phyloP scores from a whole-genome alignment of 768 basidiomycete genomes.

The Leucogyrophana mollusca region DNA sequence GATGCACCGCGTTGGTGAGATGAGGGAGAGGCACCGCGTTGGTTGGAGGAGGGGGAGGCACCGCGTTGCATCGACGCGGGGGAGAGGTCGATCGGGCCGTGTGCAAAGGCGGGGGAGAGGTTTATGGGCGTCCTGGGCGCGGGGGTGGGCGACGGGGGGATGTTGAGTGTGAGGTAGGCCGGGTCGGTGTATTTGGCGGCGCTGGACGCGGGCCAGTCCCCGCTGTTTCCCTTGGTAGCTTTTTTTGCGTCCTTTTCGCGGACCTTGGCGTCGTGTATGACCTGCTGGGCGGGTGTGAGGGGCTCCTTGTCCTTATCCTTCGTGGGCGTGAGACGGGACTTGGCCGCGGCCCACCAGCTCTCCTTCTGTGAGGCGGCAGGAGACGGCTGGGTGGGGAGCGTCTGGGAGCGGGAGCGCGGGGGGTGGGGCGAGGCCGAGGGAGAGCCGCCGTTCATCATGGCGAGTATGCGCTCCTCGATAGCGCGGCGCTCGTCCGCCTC shows the following conservation, averaged over 20 bases:
- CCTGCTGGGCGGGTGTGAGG: conserved; percentile 87
- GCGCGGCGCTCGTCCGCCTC: conserved; percentile 69
- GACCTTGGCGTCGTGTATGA: conserved; percentile 76
- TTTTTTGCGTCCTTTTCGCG: conserved; percentile 36
- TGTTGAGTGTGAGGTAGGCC: conserved; percentile 53
- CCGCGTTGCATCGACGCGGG: conserved; percentile 61
- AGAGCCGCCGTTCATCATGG: conserved; percentile 63
- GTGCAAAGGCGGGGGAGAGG: conserved; percentile 41
- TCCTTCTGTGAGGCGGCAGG: conserved; percentile 68
- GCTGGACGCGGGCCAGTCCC: conserved; percentile 56
- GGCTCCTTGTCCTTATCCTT: conserved; percentile 57
- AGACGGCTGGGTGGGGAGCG: conserved; percentile 61
- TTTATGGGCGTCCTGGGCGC: conserved; percentile 30
- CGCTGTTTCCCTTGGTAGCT: conserved; percentile 62
- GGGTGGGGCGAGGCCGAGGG: conserved; percentile 51
- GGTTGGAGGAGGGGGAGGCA: conserved; percentile 50
- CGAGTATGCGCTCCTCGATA: conserved; percentile 72
- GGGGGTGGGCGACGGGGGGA: conserved; percentile 64
- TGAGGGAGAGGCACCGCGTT: conserved; percentile 39
- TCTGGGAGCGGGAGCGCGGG: conserved; percentile 50
- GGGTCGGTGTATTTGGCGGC: conserved; percentile 58
- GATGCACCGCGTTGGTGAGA: conserved; percentile 36
- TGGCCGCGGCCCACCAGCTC: conserved; percentile 81
- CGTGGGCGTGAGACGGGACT: conserved; percentile 73
- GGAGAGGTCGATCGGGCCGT: conserved; percentile 44